These are phyloP conservation scores for Claviceps sp. DNA, from an alignment of 2,329 filamentous ascomycete species.

Conservation along the genomic window DNA sequence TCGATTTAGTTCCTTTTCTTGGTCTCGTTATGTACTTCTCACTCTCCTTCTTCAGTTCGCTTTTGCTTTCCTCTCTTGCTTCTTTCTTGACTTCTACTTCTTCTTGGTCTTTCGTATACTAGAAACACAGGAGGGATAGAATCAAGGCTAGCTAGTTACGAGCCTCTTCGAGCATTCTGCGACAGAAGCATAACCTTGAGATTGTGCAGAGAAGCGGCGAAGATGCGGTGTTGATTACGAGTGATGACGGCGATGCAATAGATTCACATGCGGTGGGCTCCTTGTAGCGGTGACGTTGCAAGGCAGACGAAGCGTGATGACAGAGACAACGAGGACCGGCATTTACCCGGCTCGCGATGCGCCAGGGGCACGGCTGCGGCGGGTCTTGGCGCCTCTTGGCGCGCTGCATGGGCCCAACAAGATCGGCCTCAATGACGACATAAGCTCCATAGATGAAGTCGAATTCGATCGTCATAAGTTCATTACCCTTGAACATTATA, in stretches of 20 bases:
- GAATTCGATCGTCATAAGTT: no score
- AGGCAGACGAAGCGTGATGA: no score
- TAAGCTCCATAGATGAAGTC: no score
- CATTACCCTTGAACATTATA: not conserved
- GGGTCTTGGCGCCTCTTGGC: no score
- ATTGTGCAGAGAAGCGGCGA: not conserved
- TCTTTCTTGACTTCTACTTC: no score
- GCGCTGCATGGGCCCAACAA: no score
- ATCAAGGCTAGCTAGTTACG: not conserved
- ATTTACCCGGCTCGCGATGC: not conserved
- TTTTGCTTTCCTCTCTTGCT: not conserved
- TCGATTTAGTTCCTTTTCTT: not conserved
- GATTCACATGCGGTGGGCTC: not conserved
- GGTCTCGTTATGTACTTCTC: not conserved
- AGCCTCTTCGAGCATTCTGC: not conserved
- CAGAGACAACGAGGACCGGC: not conserved
- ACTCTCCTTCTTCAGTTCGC: not conserved
- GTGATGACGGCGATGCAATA: not conserved
- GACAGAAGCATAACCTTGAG: not conserved
- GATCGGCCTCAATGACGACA: constrained; percentile 9
- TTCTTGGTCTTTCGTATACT: no score
- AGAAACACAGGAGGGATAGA: no score
- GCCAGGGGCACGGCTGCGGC: not conserved
- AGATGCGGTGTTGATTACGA: not conserved
- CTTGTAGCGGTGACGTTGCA: no score